phyloP scores from a whole-genome alignment of 192 early-diverging fungal species.

The Coemansia sp. region DNA sequence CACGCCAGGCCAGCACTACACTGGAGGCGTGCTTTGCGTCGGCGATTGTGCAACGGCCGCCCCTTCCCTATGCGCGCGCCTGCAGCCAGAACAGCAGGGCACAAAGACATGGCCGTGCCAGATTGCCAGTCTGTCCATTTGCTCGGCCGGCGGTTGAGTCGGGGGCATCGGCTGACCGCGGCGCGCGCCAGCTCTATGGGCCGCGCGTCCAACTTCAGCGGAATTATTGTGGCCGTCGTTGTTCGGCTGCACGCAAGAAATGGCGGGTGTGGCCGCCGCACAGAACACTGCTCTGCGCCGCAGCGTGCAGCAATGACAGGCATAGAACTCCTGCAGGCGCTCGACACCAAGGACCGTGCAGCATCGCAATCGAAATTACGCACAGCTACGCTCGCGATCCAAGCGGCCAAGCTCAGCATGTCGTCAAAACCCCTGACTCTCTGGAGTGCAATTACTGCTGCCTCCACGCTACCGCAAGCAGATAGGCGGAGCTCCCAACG shows the following conservation, averaged over 20 bases:
- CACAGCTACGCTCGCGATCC: neutral
- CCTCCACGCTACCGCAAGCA: neutral
- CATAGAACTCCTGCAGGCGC: neutral
- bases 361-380: neutral
- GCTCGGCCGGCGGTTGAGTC: too few species aligned
- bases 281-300: neutral
- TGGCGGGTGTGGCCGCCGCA: neutral
- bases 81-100: slow-evolving; percentile 1
- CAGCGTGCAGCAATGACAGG: neutral
- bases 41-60: slow-evolving; percentile 2
- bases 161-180: neutral
- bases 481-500: too few species aligned
- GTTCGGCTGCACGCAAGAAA: neutral
- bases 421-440: too few species aligned
- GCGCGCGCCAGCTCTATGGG: neutral
- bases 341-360: neutral
- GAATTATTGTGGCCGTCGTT: neutral
- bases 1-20: slow-evolving; percentile 12
- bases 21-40: slow-evolving; percentile 3
- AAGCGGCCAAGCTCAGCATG: neutral
- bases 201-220: neutral
- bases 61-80: slow-evolving; percentile 1
- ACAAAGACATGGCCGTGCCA: neutral
- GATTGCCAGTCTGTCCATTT: neutral
- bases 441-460: too few species aligned